phyloP scores from a whole-genome alignment of 257 asterid species.

The Jaltomata sinuosa region DNA sequence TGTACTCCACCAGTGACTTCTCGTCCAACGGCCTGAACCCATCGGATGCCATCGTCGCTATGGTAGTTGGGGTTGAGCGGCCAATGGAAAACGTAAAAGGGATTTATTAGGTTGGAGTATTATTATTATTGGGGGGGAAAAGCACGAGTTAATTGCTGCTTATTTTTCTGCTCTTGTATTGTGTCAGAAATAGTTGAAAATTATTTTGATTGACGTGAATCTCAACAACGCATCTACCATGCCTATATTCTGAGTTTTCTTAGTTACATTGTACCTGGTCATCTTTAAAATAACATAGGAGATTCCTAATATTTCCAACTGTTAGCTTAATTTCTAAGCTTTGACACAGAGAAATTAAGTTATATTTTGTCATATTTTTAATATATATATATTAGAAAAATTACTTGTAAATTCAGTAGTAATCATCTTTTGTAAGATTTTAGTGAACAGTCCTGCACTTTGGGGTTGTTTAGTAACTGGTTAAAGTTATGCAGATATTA shows the following conservation, averaged over 20 bases:
- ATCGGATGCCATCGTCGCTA: conserved; percentile 33
- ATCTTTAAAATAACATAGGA: background rate
- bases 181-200: background rate
- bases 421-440: no score
- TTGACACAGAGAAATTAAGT: no score
- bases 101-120: background rate
- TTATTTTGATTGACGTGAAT: background rate
- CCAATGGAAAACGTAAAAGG: background rate
- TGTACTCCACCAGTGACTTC: conserved; percentile 57
- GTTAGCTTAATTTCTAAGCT: background rate
- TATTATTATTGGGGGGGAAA: background rate
- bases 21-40: conserved; percentile 70
- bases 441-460: no score
- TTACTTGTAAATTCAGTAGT: no score
- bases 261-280: conserved; percentile 5
- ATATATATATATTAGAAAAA: no score
- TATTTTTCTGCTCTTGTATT: background rate
- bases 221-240: background rate
- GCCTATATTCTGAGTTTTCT: background rate
- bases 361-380: no score
- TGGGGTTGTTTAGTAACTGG: no score
- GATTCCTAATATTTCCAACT: background rate
- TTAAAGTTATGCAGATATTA: no score
- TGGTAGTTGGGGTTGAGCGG: background rate
- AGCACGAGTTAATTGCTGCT: background rate